Conservation (phyloP, 2,329 filamentous ascomycete species). For the Aspergillus japonicus region DNA sequence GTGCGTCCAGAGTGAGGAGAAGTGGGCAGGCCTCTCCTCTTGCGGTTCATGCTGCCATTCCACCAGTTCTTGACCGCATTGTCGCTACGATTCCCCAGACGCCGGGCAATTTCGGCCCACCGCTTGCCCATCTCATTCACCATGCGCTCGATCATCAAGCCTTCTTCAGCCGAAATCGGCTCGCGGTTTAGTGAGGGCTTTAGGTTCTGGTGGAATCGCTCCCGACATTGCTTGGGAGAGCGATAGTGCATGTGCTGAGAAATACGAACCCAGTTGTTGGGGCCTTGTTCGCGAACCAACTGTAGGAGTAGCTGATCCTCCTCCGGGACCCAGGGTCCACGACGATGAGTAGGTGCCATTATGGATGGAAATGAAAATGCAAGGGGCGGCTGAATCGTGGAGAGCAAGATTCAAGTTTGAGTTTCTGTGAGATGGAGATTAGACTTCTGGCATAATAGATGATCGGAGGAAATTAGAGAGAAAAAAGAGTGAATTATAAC, state of each 20-base stretch:
- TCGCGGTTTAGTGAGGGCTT: conserved; percentile 73
- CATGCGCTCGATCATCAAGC: conserved; percentile 70
- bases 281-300: conserved; percentile 69
- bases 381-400: not conserved
- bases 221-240: conserved; percentile 90
- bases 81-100: conserved; percentile 80
- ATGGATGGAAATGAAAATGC: not conserved
- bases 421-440: not conserved
- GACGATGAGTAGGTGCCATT: conserved; percentile 58
- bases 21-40: conserved; percentile 51
- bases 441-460: not conserved
- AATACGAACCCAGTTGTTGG: conserved; percentile 89
- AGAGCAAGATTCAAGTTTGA: not conserved
- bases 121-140: conserved; percentile 78
- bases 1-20: conserved; percentile 38
- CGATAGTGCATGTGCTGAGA: conserved; percentile 71
- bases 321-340: conserved; percentile 78
- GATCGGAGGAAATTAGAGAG: not conserved
- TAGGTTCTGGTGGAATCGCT: conserved; percentile 91
- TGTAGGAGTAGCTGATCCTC: conserved; percentile 72
- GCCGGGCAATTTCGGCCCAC: conserved; percentile 89
- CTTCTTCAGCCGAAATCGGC: conserved; percentile 70
- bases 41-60: conserved; percentile 88
- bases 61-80: conserved; percentile 98
- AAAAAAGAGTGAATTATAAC: not conserved